Percentiles rank a stretch among this genome's conserved stretches.
These are phyloP conservation scores for Pedinophyceae sp. DNA, from an alignment of 139 green algal genomes.

Conservation along the genomic window DNA sequence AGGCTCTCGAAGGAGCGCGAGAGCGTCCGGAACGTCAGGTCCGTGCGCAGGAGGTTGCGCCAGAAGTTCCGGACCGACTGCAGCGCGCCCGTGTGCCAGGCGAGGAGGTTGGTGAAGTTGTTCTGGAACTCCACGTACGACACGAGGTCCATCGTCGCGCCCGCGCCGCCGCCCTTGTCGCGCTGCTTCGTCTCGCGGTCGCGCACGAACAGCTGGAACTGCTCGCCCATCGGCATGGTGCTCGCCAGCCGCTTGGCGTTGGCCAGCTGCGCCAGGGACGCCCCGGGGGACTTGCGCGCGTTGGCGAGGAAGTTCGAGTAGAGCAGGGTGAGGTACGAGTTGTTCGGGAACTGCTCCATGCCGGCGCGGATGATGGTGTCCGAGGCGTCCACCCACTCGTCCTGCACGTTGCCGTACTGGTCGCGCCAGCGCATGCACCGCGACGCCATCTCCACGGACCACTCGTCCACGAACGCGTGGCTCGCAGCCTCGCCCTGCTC, in stretches of 20 bases:
- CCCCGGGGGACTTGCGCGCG: slow-evolving; percentile 12
- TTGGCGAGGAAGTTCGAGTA: slow-evolving; percentile 19
- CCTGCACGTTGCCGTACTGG: slow-evolving; percentile 6
- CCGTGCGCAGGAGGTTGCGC: slow-evolving; percentile 18
- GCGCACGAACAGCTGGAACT: slow-evolving; percentile 25
- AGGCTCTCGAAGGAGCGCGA: slow-evolving; percentile 11
- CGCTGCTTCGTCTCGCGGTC: slow-evolving; percentile 16
- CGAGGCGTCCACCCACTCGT: slow-evolving; percentile 18
- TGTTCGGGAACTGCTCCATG: slow-evolving; percentile 11
- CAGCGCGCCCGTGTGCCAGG: slow-evolving; percentile 20
- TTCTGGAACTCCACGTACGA: slow-evolving; percentile 32
- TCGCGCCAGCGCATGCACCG: slow-evolving; percentile 19
- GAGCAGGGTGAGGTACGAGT: slow-evolving; percentile 15
- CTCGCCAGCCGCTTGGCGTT: slow-evolving; percentile 17
- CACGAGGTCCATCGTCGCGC: slow-evolving; percentile 17
- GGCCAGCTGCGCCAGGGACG: slow-evolving; percentile 16
- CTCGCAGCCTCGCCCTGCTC: too few relatives aligned
- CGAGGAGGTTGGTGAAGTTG: slow-evolving; percentile 9
- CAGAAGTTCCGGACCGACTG: slow-evolving; percentile 26
- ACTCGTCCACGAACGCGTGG: slow-evolving; percentile 23
- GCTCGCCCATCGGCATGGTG: slow-evolving; percentile 15
- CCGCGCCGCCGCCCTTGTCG: not conserved
- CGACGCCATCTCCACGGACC: slow-evolving; percentile 23
- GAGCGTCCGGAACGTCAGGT: slow-evolving; percentile 20
- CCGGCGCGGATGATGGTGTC: slow-evolving; percentile 19